Conservation (phyloP, 2,329 filamentous ascomycete genomes). For the Ascochyta lentis region DNA sequence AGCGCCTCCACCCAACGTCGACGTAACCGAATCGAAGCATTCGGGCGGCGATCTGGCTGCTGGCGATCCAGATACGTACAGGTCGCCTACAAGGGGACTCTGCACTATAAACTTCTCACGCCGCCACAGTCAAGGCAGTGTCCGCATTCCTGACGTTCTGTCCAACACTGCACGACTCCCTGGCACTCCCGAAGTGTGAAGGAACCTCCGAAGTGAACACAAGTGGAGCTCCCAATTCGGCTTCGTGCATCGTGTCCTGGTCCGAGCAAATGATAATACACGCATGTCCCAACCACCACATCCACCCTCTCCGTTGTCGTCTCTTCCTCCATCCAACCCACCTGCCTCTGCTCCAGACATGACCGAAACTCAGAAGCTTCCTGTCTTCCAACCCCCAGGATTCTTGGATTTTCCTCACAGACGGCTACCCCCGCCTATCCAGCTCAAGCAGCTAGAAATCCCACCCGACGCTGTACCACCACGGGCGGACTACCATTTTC, state of each 20-base stretch:
- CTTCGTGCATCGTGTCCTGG: conserved; percentile 50
- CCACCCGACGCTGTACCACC: conserved; percentile 47
- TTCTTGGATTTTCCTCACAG: conserved; percentile 51
- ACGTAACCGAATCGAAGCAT: conserved; percentile 44
- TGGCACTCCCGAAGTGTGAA: conserved; percentile 45
- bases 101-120: conserved; percentile 48
- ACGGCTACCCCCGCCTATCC: conserved; percentile 50
- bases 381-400: conserved; percentile 49
- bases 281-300: conserved; percentile 53
- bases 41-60: conserved; percentile 45
- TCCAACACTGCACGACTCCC: conserved; percentile 48
- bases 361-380: conserved; percentile 55
- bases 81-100: conserved; percentile 38
- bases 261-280: conserved; percentile 51
- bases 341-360: conserved; percentile 48
- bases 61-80: conserved; percentile 50
- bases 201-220: conserved; percentile 46
- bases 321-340: conserved; percentile 50
- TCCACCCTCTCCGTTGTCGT: conserved; percentile 50
- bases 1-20: conserved; percentile 47
- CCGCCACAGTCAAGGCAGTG: conserved; percentile 49
- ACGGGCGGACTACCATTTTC: conserved; percentile 48
- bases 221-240: conserved; percentile 49
- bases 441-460: conserved; percentile 49
- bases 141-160: conserved; percentile 49